phyloP scores from a whole-genome alignment of 2,329 filamentous ascomycete genomes.

The Ceratocystis smalleyi region DNA sequence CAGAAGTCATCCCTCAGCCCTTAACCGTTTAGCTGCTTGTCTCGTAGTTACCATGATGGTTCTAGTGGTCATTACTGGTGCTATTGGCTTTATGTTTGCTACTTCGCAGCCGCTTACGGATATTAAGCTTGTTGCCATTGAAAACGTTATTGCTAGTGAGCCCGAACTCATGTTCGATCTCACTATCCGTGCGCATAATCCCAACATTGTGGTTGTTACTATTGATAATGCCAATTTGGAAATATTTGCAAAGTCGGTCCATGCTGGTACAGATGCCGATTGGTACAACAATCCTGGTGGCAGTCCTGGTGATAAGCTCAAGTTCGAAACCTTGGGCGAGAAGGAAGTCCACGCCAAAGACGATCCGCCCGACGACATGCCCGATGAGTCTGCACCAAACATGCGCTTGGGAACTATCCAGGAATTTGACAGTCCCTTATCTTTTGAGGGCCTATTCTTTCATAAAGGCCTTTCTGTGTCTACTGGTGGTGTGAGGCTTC shows the following conservation, averaged over 20 bases:
- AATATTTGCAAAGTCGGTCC: constrained; percentile 85
- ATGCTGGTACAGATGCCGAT: constrained; percentile 55
- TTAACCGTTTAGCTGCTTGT: constrained; percentile 69
- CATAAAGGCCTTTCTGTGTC: constrained; percentile 56
- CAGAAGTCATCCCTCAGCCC: constrained; percentile 44
- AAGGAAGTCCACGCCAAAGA: constrained; percentile 19
- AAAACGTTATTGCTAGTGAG: constrained; percentile 82
- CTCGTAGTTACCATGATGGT: constrained; percentile 70
- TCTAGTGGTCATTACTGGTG: constrained; percentile 65
- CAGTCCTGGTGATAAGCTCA: constrained; percentile 2
- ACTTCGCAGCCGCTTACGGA: constrained; percentile 75
- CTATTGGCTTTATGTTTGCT: constrained; percentile 76
- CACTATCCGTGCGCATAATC: constrained; percentile 74
- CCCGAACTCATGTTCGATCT: constrained; percentile 92
- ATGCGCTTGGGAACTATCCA: constrained; percentile 85
- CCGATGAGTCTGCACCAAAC: constrained; percentile 56
- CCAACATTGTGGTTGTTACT: constrained; percentile 78
- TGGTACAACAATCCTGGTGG: constrained; percentile 35
- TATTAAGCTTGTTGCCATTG: constrained; percentile 64
- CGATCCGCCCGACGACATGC: constrained; percentile 37
- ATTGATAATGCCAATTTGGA: constrained; percentile 79
- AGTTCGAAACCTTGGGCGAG: constrained; percentile 1
- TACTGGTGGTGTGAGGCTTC: constrained; percentile 67
- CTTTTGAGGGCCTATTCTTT: constrained; percentile 81
- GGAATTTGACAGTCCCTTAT: constrained; percentile 72